Conservation (phyloP, 2,329 filamentous ascomycete species). For the Nothophoma quercina region DNA sequence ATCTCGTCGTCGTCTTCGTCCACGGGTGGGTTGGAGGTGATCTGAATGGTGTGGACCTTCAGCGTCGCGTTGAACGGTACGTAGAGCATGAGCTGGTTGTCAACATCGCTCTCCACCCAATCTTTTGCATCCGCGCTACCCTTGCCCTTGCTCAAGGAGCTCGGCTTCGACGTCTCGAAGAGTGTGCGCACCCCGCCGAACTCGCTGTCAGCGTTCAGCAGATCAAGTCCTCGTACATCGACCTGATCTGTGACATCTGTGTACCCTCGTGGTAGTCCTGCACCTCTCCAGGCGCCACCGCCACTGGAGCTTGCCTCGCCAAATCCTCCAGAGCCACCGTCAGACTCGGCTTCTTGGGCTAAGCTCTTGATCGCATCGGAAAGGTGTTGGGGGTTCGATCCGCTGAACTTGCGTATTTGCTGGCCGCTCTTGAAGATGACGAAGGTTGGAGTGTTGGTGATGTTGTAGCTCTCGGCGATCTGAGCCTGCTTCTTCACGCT, state of each 20-base stretch:
- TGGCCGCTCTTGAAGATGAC: conserved; percentile 77
- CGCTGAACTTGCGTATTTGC: conserved; percentile 72
- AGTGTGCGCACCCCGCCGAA: conserved; percentile 76
- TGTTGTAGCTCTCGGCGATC: conserved; percentile 74
- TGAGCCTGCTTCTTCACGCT: conserved; percentile 80
- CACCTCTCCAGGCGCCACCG: conserved; percentile 72
- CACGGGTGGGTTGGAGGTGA: conserved; percentile 78
- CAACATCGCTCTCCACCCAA: conserved; percentile 95
- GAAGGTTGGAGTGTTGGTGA: conserved; percentile 89
- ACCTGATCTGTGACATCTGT: conserved; percentile 82
- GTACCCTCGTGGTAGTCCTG: conserved; percentile 79
- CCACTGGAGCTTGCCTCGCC: conserved; percentile 54
- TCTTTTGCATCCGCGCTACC: conserved; percentile 66
- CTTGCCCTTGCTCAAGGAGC: conserved; percentile 60
- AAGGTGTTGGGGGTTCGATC: conserved; percentile 76
- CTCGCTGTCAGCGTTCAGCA: conserved; percentile 84
- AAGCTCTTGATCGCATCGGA: conserved; percentile 75
- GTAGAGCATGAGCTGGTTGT: conserved; percentile 94
- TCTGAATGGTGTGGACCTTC: conserved; percentile 86
- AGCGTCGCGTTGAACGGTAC: conserved; percentile 86
- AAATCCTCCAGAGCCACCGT: conserved; percentile 52
- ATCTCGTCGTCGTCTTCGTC: conserved; percentile 69
- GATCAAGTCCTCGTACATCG: conserved; percentile 79
- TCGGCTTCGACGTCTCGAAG: conserved; percentile 74
- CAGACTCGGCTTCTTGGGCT: conserved; percentile 66